Evolutionary conservation across 495 filamentous ascomycete genomes (phyloP), one percentile per base, ranked within the genome.

Genomic region (Margaritispora aquatica): DNA sequence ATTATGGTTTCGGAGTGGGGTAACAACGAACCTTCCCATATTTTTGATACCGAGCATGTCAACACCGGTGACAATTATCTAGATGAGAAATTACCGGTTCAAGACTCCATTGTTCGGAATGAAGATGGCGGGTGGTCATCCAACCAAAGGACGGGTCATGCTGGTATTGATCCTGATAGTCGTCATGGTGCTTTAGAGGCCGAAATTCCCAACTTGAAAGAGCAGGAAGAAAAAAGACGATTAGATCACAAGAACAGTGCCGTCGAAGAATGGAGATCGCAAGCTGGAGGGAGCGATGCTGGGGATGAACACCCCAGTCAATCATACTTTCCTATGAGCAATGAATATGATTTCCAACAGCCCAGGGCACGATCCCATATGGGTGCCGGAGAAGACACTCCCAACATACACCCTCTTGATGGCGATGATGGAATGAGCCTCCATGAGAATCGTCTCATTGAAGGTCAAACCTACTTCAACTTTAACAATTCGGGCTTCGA

Each of bases 1-100:
- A 71, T 80, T 10, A 77, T 73, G 1, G 73, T 80, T 41, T 79
- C 78, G 13, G 67, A 77, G 51, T 82, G 77, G 77, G 72, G 69
- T 8, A 50, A 24, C 47, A 24, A 24, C 20, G 8, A 50, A 23
- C 47, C 21, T 8, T 24, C 24, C 17, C 53, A 56, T 13, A 47
- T 27, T 15, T 49, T 24, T 38, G 46, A 26, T 23, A 29, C 27
- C 26, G 54, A 54, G 22, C 21, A 10, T 9, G n/a, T 26, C 11
- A 41, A 47, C 15, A 38, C 51, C 27, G 51, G 34, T 3, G n/a
- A n/a, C n/a, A n/a, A n/a, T n/a, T n/a, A n/a, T n/a, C n/a, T n/a
- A n/a, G n/a, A n/a, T n/a, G 31, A 22, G 20, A 41, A 54, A 44
- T 26, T 56, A 17, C 47, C 54, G 17, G 36, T 19, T 20, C 56